Percentiles rank a stretch among this genome's conserved stretches.
Evolutionary conservation across 2,329 filamentous ascomycete species (phyloP).

Genomic region (Coniochaeta sp.): DNA sequence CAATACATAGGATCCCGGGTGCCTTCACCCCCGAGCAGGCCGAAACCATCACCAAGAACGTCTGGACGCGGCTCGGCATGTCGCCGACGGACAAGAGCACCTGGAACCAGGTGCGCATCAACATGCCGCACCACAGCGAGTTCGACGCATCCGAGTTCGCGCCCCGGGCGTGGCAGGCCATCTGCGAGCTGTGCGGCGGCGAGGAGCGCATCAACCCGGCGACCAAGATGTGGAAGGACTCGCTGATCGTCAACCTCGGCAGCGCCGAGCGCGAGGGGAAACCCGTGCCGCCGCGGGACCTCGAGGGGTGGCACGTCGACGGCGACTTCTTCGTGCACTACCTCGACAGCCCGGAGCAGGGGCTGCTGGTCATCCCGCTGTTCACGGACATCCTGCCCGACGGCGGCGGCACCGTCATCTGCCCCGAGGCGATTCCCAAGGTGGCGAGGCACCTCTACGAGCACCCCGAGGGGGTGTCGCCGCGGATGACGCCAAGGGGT

Average conservation of each 20-base stretch:
- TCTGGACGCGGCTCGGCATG: slow-evolving; percentile 63
- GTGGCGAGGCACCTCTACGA: slow-evolving; percentile 52
- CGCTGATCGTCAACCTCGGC: slow-evolving; percentile 64
- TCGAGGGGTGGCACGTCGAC: slow-evolving; percentile 60
- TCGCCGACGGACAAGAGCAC: slow-evolving; percentile 55
- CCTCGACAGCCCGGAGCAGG: slow-evolving; percentile 64
- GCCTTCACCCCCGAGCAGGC: slow-evolving; percentile 32
- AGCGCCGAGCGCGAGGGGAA: slow-evolving; percentile 42
- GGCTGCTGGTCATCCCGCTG: slow-evolving; percentile 58
- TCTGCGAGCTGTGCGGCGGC: slow-evolving; percentile 59
- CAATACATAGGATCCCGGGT: slow-evolving; percentile 17
- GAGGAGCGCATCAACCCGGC: slow-evolving; percentile 42
- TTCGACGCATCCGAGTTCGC: slow-evolving; percentile 50
- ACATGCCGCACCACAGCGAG: slow-evolving; percentile 56
- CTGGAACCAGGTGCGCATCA: slow-evolving; percentile 53
- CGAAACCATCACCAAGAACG: slow-evolving; percentile 26
- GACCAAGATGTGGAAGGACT: slow-evolving; percentile 56
- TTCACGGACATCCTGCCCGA: slow-evolving; percentile 55
- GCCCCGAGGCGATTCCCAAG: slow-evolving; percentile 47
- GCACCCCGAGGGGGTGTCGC: slow-evolving; percentile 58
- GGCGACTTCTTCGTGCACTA: slow-evolving; percentile 69
- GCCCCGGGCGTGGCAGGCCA: slow-evolving; percentile 59
- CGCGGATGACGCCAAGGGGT: slow-evolving; percentile 54
- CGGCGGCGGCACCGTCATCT: slow-evolving; percentile 60
- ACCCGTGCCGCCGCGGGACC: slow-evolving; percentile 40